Base-by-base conservation (phyloP, 352 stramenopile species). In the Peronospora belbahrii region DNA sequence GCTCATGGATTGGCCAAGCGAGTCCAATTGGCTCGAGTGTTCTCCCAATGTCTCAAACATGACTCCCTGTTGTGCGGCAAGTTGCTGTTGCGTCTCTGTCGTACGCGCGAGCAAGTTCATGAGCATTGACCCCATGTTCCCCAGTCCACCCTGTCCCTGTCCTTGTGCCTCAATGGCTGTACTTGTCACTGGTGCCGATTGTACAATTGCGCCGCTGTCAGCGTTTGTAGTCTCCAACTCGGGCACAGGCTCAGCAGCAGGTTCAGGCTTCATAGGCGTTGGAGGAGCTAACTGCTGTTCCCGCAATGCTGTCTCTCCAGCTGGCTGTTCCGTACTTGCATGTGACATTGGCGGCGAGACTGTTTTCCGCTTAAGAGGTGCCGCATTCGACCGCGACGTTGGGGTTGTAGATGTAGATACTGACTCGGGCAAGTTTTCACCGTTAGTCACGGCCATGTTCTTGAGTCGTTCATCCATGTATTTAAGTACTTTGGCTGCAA, bases 41-140 rank as follows among this genome's bases (percentile, higher is more conserved):
- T 83, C 69, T n/a, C 80, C 79, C 24, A 91, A 45, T 33, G 80
- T 91, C 65, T 91, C 80, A 34, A 91, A 91, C 80, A 91, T 91
- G 13, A 91, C 80, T 17, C 80, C 80, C 41, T 91, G 80, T 37
- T 91, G 80, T 14, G 80, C 80, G 4, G 80, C 80, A 22, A 91
- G 70, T 53, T 91, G 80, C 60, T 91, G 80, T 62, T 91, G 80
- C 34, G 80, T 91, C 68, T 91, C 80, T 0, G 80, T 91, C 14
- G 80, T 91, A 18, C 80, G 56, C 13, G 80, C 80, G 19, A 91
- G 67, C 48, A 91, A 44, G 59, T 91, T 91, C 80, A 91, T 91
- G 40, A 91, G 73, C 80, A 91, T 91, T 5, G 76, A 84, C 33
- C 80, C 80, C 80, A 91, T 91, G 67, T 88, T 91, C 40, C 76